Evolutionary conservation across 805 yeast genomes (phyloP), one percentile per base, ranked within the genome.

Genomic region (Kodamaea jinghongensis): DNA sequence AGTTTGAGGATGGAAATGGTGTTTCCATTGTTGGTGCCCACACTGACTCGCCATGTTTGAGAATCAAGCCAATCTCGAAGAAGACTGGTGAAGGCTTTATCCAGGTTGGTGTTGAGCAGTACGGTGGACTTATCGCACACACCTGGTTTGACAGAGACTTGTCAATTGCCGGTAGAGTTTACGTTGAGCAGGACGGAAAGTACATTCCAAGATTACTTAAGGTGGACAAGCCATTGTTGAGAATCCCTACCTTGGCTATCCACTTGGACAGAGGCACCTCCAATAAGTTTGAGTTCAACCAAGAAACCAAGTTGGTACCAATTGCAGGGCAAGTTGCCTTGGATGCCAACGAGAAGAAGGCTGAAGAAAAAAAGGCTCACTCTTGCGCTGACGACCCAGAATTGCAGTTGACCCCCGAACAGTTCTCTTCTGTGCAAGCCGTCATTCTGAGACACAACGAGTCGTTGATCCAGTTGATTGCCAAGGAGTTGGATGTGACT

Each of bases 91-190:
- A 86, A 51, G 95, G 95, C 1, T 91, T 80, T 54, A 73, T 79
- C 40, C 96, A 90, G 60, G 79, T 93, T 13, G 98, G 96, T 28
- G 95, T 93, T 7, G 98, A 93, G 62, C 78, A 83, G 36, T 91
- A 91, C 55, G 98, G 99, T 41, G 98, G 98, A 26, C 93, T 96
- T 36, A 81, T 90, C 40, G 93, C 97, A 80, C 96, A 87, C 58
- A 79, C 96, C 4, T 91, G 98, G 97, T 91, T 93, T 56, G 99
- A 91, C 61, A 79, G 97, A 44, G 97, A 91, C 60, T 73, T 93
- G 51, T 75, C 91, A 28, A 68, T 89, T 44, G 98, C 97, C 6
- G 99, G 99, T 11, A 73, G 98, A 49, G 96, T 91, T 1, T 82
- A 82, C 56, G 83, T 86, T 12, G 71, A 65, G 29, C 63, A 59